phyloP scores from a whole-genome alignment of 495 filamentous ascomycete genomes.

The Neurospora pannonica region DNA sequence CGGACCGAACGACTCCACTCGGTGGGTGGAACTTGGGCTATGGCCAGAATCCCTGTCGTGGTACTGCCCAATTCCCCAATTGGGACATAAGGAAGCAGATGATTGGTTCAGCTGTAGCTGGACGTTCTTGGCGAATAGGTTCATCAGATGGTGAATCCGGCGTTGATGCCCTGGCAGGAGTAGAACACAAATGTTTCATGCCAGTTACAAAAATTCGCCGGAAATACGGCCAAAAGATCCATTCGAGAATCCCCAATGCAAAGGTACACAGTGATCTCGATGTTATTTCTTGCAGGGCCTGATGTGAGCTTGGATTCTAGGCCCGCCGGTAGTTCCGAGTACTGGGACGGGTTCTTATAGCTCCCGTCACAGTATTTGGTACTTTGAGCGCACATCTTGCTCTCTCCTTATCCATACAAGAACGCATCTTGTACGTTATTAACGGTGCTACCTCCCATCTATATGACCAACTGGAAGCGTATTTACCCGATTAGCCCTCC shows the following conservation, averaged over 20 bases:
- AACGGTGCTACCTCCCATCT: not conserved
- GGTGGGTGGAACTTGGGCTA: not conserved
- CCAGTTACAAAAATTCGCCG: not conserved
- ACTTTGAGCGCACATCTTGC: not conserved
- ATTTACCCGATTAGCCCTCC: not conserved
- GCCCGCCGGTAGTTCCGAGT: not conserved
- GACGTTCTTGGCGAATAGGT: not conserved
- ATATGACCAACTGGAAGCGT: not conserved
- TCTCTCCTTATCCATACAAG: not conserved
- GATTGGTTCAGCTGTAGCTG: not conserved
- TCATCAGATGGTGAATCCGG: too few relatives aligned
- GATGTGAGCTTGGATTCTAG: too few relatives aligned
- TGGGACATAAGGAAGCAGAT: not conserved
- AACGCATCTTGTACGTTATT: not conserved
- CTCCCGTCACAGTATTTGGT: too few relatives aligned
- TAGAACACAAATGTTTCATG: not conserved
- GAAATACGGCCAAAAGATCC: not conserved
- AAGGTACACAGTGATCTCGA: not conserved
- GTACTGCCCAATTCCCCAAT: not conserved
- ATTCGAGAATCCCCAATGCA: not conserved
- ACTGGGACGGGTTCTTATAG: not conserved
- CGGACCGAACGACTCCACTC: not conserved
- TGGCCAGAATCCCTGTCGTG: not conserved
- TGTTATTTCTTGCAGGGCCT: too few relatives aligned
- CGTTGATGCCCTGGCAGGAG: not conserved